Percentiles rank a stretch among this genome's conserved stretches.
Evolutionary conservation across 2,329 filamentous ascomycete genomes (phyloP).

Genomic region (Penicillium capsulatum): DNA sequence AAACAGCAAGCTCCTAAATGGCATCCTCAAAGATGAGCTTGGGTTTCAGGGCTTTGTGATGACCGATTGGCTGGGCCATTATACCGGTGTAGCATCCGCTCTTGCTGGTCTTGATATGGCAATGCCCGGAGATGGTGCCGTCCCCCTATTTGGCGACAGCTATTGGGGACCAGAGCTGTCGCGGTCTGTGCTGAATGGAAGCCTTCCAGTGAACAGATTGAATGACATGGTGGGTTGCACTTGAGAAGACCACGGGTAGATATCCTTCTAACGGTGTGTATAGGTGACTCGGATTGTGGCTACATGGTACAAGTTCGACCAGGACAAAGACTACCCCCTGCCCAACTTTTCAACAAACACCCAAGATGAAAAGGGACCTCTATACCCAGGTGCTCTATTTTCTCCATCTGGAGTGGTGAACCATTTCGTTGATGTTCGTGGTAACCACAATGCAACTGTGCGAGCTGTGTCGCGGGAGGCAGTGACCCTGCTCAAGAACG

Average conservation of each 20-base stretch:
- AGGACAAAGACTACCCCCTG: constrained; percentile 54
- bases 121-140: constrained; percentile 59
- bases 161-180: constrained; percentile 57
- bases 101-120: constrained; percentile 64
- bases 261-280: constrained; percentile 10
- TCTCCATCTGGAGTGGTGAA: constrained; percentile 64
- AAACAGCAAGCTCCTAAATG: constrained; percentile 66
- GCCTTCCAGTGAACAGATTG: constrained; percentile 53
- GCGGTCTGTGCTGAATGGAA: constrained; percentile 53
- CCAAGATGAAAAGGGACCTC: constrained; percentile 49
- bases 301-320: constrained; percentile 54
- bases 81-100: constrained; percentile 56
- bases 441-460: constrained; percentile 49
- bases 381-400: constrained; percentile 56
- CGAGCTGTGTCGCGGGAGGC: constrained; percentile 53
- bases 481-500: constrained; percentile 61
- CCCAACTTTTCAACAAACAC: constrained; percentile 61
- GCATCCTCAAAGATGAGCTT: constrained; percentile 67
- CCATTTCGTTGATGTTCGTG: constrained; percentile 60
- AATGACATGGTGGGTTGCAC: constrained; percentile 45
- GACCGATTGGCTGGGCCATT: constrained; percentile 65
- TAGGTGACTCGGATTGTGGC: constrained; percentile 54
- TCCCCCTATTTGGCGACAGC: constrained; percentile 51
- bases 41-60: constrained; percentile 69
- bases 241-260: no score